Evolutionary conservation across 2,329 filamentous ascomycete species (phyloP), one percentile per base, ranked within the genome.

Genomic region (Alternaria triticina): DNA sequence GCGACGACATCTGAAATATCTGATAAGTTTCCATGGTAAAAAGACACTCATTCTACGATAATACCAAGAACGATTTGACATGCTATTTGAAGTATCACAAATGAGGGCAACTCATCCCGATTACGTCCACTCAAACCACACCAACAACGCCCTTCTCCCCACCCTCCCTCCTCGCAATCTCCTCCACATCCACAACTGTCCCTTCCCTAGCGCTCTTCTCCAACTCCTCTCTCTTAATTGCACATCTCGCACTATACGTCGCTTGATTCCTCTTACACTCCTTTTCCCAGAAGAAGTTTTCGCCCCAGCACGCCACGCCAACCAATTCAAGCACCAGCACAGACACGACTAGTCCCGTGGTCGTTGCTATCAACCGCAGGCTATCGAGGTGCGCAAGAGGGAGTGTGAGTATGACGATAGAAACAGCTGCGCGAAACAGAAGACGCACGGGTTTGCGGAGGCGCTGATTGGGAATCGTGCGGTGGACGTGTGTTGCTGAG

Each of bases 401-500:
- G 0, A 90, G 79, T n/a, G 82, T 83, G 61, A 89, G 81, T 50
- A 90, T 75, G 27, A 87, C 73, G 49, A 86, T 70, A 4, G 84
- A 84, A 25, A 88, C 82, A 6, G 74, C 73, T 4, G 83, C 74
- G 1, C 89, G 84, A 66, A 87, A 83, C 9, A 78, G 67, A 6
- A 90, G 76, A 1, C 89, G 84, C n/a, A 78, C 79, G 36, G 77
- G 75, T 73, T 88, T 88, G 56, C 78, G 79, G 63, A 86, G 75
- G 3, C 86, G 85, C 27, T 84, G 81, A 6, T 81, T 81, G 3
- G 82, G 76, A 15, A 85, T 79, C 23, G 83, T 80, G 66, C 86
- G 87, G 78, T 90, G 88, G 40, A 84, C 79, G 71, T 90, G 88
- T 12, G 82, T 82, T 17, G 84, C 70, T 1, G 86, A 84, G 52